Evolutionary conservation across 352 stramenopile species (phyloP).

Genomic region (Globisporangium emineosum): DNA sequence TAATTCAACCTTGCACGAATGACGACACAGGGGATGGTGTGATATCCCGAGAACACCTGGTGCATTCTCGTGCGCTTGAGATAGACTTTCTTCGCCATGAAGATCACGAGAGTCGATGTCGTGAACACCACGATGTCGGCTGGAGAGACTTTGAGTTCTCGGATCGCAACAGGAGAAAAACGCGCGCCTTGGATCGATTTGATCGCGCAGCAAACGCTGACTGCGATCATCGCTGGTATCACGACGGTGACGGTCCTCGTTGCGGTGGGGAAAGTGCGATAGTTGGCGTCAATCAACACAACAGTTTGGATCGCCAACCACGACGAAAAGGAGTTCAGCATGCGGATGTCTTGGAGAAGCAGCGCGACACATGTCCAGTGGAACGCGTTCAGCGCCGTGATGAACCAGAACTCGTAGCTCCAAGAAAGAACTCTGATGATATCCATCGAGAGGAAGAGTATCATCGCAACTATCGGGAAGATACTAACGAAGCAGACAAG

Average conservation of each 20-base stretch:
- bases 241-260: background rate
- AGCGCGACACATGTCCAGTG: background rate
- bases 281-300: background rate
- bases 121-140: background rate
- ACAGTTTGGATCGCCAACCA: background rate
- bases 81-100: constrained; percentile 4
- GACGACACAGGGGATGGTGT: background rate
- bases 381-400: background rate
- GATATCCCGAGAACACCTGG: background rate
- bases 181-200: background rate
- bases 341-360: background rate
- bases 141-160: background rate
- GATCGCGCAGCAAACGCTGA: background rate
- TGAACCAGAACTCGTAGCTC: constrained; percentile 6
- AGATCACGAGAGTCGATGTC: constrained; percentile 4
- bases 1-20: background rate
- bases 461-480: background rate
- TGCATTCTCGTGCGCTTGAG: background rate
- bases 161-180: background rate
- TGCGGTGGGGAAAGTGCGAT: background rate
- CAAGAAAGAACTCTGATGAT: background rate
- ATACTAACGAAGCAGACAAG: background rate
- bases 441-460: background rate
- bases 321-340: background rate
- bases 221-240: background rate